A percentile compares a stretch with the other conserved stretches of the same genome.
phyloP scores from a whole-genome alignment of 163 green algal genomes.

The Scenedesmus sp. region DNA sequence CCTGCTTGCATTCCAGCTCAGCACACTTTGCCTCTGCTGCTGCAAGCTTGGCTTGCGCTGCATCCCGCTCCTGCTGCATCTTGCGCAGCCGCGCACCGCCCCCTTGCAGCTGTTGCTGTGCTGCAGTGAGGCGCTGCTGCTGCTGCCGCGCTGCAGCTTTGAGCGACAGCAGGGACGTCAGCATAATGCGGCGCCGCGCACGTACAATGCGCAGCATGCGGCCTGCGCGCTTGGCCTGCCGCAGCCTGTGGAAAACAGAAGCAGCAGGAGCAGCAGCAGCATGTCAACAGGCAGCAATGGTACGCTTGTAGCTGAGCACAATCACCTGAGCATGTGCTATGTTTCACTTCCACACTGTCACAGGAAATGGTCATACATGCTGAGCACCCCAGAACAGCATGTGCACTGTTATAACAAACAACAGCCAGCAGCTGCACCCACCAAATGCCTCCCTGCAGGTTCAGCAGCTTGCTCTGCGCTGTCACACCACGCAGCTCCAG shows the following conservation, averaged over 20 bases:
- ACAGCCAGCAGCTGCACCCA: neutral
- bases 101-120: neutral
- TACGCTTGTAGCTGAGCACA: neutral
- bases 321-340: neutral
- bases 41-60: neutral
- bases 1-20: constrained; percentile 2
- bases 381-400: neutral
- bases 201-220: neutral
- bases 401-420: neutral
- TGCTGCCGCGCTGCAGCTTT: neutral
- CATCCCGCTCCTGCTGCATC: constrained; percentile 26
- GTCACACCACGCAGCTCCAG: neutral
- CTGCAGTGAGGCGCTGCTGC: neutral
- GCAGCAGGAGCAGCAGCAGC: neutral
- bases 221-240: neutral
- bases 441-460: constrained; percentile 12
- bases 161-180: neutral
- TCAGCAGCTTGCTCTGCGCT: constrained; percentile 1
- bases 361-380: neutral
- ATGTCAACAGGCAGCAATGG: neutral
- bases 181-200: neutral
- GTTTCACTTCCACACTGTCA: too few relatives aligned
- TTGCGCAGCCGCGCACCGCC: neutral
- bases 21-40: neutral
- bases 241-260: neutral